Conservation (phyloP, 1,284 basidiomycete genomes). For the Volvariella volvacea region DNA sequence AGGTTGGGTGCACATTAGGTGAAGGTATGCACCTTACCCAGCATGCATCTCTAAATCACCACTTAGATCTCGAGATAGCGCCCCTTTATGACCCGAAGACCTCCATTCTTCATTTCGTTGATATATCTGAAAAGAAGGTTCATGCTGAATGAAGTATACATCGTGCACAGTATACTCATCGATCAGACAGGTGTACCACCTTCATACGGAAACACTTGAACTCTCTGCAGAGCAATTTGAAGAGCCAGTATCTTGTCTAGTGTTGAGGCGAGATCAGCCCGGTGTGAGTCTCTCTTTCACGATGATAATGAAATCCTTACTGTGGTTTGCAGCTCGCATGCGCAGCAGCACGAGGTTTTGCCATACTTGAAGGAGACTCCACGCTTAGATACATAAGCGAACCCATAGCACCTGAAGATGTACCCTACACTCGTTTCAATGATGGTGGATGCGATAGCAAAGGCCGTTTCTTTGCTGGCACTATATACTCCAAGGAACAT, state of each 20-base stretch:
- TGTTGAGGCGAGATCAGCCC: conserved; percentile 34
- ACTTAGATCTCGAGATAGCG: conserved; percentile 27
- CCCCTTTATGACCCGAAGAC: conserved; percentile 54
- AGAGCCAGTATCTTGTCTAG: conserved; percentile 48
- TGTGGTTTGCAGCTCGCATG: conserved; percentile 40
- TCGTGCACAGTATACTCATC: conserved; percentile 2
- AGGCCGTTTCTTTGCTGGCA: conserved; percentile 62
- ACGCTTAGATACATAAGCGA: conserved; percentile 39
- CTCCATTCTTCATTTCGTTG: conserved; percentile 56
- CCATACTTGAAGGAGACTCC: conserved; percentile 37
- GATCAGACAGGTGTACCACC: conserved; percentile 43
- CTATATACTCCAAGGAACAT: conserved; percentile 42
- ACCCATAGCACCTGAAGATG: conserved; percentile 38
- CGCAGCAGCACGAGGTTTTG: conserved; percentile 46
- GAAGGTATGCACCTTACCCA: conserved; percentile 39
- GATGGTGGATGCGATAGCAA: conserved; percentile 61
- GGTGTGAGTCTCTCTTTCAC: conserved; percentile 31
- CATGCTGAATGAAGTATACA: conserved; percentile 6
- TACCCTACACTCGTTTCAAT: conserved; percentile 52
- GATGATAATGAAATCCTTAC: conserved; percentile 1
- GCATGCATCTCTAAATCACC: conserved; percentile 3
- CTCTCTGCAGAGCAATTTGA: conserved; percentile 41
- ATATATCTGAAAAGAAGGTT: conserved; percentile 55
- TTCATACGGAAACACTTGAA: conserved; percentile 32
- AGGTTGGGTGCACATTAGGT: conserved; percentile 53